These are phyloP conservation scores for Vaccinium myrtillus DNA, from an alignment of 148 eudicot species.

Conservation along the genomic window DNA sequence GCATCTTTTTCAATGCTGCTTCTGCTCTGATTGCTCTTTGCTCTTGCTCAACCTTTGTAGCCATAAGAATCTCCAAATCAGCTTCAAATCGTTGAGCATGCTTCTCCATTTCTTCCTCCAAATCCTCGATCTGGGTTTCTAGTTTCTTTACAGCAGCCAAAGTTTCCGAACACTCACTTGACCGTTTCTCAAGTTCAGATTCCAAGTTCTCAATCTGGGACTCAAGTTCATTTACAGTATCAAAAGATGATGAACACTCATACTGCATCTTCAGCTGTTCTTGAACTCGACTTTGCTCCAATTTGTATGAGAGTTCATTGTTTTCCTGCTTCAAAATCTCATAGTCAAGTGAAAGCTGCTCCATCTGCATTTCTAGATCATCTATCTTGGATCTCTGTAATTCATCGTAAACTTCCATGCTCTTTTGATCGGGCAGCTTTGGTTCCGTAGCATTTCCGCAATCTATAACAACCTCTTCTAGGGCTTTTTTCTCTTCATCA, in stretches of 20 bases:
- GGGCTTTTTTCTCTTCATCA: conserved; percentile 77
- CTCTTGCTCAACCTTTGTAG: conserved; percentile 78
- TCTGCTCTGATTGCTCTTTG: conserved; percentile 86
- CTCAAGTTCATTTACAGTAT: conserved; percentile 57
- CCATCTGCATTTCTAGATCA: conserved; percentile 89
- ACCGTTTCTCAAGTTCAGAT: conserved; percentile 45
- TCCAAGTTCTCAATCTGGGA: conserved; percentile 51
- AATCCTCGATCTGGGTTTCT: conserved; percentile 46
- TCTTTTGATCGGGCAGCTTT: conserved; percentile 64
- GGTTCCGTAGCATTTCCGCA: conserved; percentile 63
- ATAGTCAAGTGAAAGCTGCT: conserved; percentile 94
- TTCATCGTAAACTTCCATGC: conserved; percentile 72
- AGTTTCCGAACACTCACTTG: conserved; percentile 48
- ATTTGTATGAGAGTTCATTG: conserved; percentile 60
- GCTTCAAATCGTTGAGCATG: conserved; percentile 67
- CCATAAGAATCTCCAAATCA: conserved; percentile 68
- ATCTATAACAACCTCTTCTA: conserved; percentile 79
- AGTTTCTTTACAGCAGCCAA: conserved; percentile 55
- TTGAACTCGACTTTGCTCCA: conserved; percentile 74
- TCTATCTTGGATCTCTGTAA: conserved; percentile 75
- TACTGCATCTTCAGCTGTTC: conserved; percentile 87
- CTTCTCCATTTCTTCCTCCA: conserved; percentile 71
- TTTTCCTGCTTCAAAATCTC: conserved; percentile 95
- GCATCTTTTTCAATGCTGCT: conserved; percentile 59
- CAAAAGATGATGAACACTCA: conserved; percentile 67